phyloP scores from a whole-genome alignment of 306 rosid genomes.

The Trifolium subterraneum region DNA sequence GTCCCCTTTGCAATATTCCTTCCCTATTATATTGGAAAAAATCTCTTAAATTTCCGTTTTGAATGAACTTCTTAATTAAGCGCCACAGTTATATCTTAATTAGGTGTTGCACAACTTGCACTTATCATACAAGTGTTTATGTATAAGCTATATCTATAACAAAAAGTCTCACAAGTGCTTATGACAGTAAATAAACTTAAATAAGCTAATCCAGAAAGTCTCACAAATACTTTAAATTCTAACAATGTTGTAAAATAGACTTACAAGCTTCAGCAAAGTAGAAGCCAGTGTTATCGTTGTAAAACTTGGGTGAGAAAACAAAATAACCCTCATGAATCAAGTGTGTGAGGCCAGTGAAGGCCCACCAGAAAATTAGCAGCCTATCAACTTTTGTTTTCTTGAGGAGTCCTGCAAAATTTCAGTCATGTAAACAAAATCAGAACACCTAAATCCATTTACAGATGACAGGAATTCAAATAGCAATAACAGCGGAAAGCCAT shows the following conservation, averaged over 20 bases:
- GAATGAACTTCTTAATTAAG: background rate
- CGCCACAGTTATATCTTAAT: no score
- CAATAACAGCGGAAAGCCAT: background rate
- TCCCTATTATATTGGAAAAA: constrained; percentile 77
- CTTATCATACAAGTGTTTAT: background rate
- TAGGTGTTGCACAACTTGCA: background rate
- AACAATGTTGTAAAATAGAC: no score
- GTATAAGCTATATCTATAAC: background rate
- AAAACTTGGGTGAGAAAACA: constrained; percentile 78
- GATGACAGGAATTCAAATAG: constrained; percentile 14
- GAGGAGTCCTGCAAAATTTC: constrained; percentile 55
- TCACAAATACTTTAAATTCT: background rate
- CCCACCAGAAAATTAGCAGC: constrained; percentile 95
- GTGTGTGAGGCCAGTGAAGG: constrained; percentile 94
- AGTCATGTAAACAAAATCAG: constrained; percentile 25
- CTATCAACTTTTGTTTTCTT: constrained; percentile 71
- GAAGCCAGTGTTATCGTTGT: constrained; percentile 68
- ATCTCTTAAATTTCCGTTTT: no score
- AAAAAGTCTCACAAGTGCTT: background rate
- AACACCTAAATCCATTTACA: background rate
- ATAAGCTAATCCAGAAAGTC: background rate
- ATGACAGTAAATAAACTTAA: background rate
- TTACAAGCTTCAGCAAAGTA: constrained; percentile 91
- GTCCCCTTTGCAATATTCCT: constrained; percentile 98
- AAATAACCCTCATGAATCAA: constrained; percentile 79